These are phyloP conservation scores for Cydonia oblonga DNA, from an alignment of 331 rosid genomes.

Conservation along the genomic window DNA sequence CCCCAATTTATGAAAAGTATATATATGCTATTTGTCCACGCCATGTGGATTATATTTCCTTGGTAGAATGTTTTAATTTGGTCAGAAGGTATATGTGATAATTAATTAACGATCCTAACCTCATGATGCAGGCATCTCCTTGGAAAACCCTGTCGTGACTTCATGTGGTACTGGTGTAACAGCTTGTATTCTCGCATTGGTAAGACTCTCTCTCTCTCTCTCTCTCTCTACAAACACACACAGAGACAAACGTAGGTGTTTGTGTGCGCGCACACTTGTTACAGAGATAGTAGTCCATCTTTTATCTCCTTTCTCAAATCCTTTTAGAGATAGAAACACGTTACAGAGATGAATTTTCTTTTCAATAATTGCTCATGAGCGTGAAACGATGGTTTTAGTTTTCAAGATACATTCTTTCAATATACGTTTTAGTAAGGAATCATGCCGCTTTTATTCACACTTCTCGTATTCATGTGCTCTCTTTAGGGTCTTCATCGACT, in stretches of 20 bases:
- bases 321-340: too few relatives aligned
- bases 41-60: too few relatives aligned
- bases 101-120: not conserved
- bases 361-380: not conserved
- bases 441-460: not conserved
- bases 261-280: too few relatives aligned
- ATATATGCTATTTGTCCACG: too few relatives aligned
- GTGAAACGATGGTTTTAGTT: not conserved
- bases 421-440: not conserved
- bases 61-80: not conserved
- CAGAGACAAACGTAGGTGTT: too few relatives aligned
- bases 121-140: constrained; percentile 55
- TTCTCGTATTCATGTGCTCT: not conserved
- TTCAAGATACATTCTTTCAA: not conserved
- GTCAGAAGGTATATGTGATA: not conserved
- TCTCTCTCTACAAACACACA: too few relatives aligned
- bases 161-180: constrained; percentile 95
- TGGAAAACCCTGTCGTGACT: constrained; percentile 57
- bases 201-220: constrained; percentile 19
- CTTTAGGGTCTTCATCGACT: constrained; percentile 83
- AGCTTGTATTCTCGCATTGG: constrained; percentile 91
- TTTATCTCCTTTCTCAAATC: too few relatives aligned
- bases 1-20: too few relatives aligned
- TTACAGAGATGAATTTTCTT: not conserved
- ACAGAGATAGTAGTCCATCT: too few relatives aligned